Percentiles rank a stretch among this genome's conserved stretches.
These are phyloP conservation scores for Rhizoclosmatium globosum DNA, from an alignment of 192 early-diverging fungal species.

Conservation along the genomic window DNA sequence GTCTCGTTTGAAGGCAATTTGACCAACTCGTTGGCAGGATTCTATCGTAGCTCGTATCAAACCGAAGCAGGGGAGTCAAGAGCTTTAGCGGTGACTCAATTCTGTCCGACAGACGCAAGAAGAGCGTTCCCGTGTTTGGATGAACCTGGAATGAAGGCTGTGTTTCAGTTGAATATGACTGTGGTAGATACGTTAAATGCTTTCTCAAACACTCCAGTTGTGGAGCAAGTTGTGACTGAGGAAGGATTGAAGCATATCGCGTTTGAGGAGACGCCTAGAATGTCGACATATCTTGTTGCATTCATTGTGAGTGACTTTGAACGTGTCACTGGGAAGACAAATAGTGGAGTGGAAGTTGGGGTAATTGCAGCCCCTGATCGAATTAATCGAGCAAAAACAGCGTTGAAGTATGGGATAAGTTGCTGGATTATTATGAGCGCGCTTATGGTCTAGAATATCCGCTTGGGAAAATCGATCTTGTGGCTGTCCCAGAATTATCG, in stretches of 20 bases:
- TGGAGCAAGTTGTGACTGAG: conserved; percentile 29
- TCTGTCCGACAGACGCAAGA: conserved; percentile 87
- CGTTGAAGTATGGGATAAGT: conserved; percentile 55
- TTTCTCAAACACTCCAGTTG: conserved; percentile 87
- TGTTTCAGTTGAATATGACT: conserved; percentile 84
- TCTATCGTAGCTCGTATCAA: conserved; percentile 79
- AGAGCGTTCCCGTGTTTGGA: conserved; percentile 82
- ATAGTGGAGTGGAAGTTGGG: conserved; percentile 70
- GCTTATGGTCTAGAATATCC: conserved; percentile 84
- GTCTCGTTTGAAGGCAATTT: conserved; percentile 43
- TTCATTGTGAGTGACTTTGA: conserved; percentile 88
- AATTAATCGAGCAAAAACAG: conserved; percentile 76
- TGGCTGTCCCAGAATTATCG: conserved; percentile 88
- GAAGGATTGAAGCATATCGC: conserved; percentile 56
- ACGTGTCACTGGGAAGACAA: conserved; percentile 76
- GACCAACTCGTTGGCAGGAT: conserved; percentile 74
- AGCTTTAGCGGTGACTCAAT: conserved; percentile 87
- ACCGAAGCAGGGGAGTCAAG: conserved; percentile 51
- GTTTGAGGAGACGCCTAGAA: conserved; percentile 81
- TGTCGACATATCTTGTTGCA: conserved; percentile 91
- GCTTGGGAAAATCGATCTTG: conserved; percentile 78
- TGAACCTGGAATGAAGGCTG: conserved; percentile 92
- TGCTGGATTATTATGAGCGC: conserved; percentile 79
- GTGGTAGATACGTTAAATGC: conserved; percentile 69
- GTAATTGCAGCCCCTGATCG: conserved; percentile 79